Percentiles rank a stretch among this genome's conserved stretches.
These are phyloP conservation scores for Globomyces pollinis-pini DNA, from an alignment of 192 early-diverging fungal genomes.

Conservation along the genomic window DNA sequence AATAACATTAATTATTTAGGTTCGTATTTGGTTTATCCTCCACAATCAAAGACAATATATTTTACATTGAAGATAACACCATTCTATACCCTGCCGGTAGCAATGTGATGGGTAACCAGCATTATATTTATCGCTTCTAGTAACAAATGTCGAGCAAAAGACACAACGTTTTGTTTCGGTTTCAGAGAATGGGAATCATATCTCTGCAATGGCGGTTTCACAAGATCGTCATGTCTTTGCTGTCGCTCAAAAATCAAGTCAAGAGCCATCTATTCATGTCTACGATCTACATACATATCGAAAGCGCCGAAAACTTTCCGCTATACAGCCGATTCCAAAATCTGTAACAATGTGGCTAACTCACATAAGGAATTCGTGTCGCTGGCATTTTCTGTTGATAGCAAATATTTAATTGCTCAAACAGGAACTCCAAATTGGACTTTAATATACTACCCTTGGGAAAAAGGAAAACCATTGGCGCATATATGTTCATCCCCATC, in stretches of 20 bases:
- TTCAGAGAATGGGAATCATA: conserved; percentile 21
- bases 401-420: conserved; percentile 40
- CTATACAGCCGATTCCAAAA: conserved; percentile 9
- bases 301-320: conserved; percentile 26
- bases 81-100: conserved; percentile 40
- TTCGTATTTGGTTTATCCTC: conserved; percentile 38
- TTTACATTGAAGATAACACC: conserved; percentile 45
- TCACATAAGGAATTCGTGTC: conserved; percentile 36
- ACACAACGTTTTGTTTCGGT: conserved; percentile 37
- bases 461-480: conserved; percentile 40
- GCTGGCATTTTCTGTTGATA: conserved; percentile 41
- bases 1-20: no score
- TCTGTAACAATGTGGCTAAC: not conserved
- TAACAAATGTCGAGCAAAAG: conserved; percentile 36
- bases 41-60: conserved; percentile 31
- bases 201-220: conserved; percentile 33
- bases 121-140: conserved; percentile 15
- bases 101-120: conserved; percentile 34
- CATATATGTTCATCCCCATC: conserved; percentile 10
- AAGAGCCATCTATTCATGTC: conserved; percentile 27
- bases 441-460: conserved; percentile 47
- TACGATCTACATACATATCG: conserved; percentile 36
- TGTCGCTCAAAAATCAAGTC: conserved; percentile 27
- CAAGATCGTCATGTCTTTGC: conserved; percentile 43
- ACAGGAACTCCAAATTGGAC: conserved; percentile 39